Evolutionary conservation across 768 basidiomycete genomes (phyloP), one percentile per base, ranked within the genome.

Genomic region (Xerocomellus intermedius): DNA sequence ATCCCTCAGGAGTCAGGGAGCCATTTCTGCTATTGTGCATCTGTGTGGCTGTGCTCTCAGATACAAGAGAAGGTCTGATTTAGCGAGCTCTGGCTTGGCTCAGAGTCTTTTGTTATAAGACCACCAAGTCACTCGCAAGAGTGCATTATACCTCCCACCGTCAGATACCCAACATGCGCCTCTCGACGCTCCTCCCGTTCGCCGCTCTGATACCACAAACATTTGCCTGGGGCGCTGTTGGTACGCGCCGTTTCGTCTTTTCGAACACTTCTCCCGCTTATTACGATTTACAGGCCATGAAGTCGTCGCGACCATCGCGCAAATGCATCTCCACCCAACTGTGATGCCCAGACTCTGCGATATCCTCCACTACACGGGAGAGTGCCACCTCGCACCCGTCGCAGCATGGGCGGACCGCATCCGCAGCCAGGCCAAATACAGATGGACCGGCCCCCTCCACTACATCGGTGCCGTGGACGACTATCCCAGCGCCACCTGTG

Each of bases 221-320:
- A 4, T 57, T 60, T 24, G 77, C 73, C 32, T 79, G 77, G 77
- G 77, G 78, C 22, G 68, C 66, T 10, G 78, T 74, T 14, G 74
- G 73, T 75, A 47, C 42, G 68, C 45, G 39, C 51, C 21, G 5
- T 26, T 28, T 26, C 19, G 28, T 36, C 17, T 24, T 41, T 8
- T 50, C 14, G 7, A 30, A 2, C 19, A 0, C 7, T 13, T 36
- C 47, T 16, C 21, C n/a, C 10, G 16, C 51, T 60, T 17, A 59
- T 21, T 7, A 12, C 16, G 5, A 5, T 5, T 16, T 14, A 28
- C 24, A 85, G 93, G 95, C 4, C 95, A 98, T 63, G 90, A 97
- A 75, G 86, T 97, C 32, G 83, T 93, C 6, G 95, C 94, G 1
- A 96, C 94, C 5, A 89, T 98, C 53, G 96, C 96, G 1, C 89